phyloP scores from a whole-genome alignment of 1,139 yeast species.

The Kluyveromyces marxianus region DNA sequence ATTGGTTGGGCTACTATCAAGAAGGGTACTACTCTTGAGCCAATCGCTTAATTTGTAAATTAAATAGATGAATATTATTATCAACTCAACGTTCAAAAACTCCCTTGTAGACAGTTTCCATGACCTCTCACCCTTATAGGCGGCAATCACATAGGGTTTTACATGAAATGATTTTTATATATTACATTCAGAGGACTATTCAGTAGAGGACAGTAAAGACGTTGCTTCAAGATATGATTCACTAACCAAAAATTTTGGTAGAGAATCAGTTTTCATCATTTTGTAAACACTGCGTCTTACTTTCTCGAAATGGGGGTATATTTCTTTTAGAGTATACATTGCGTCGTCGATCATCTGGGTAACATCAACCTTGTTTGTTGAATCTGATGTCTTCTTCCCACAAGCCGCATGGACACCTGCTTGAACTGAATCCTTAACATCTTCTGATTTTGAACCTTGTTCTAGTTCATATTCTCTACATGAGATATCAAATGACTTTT shows the following conservation, averaged over 20 bases:
- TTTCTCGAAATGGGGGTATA: conserved; percentile 36
- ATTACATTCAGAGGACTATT: background rate
- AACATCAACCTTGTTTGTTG: background rate
- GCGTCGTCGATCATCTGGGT: conserved; percentile 14
- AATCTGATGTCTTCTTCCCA: background rate
- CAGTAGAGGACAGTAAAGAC: background rate
- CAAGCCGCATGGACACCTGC: background rate
- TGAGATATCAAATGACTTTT: background rate
- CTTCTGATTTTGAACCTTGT: too few relatives aligned
- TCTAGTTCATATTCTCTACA: background rate
- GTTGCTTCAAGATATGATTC: conserved; percentile 29
- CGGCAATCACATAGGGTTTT: too few relatives aligned
- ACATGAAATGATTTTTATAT: too few relatives aligned
- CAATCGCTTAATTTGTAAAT: conserved; percentile 35
- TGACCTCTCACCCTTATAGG: too few relatives aligned
- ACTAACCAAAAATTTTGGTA: conserved; percentile 57
- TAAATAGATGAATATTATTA: conserved; percentile 6
- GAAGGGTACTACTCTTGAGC: conserved; percentile 86
- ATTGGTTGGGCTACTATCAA: conserved; percentile 99
- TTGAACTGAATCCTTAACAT: too few relatives aligned
- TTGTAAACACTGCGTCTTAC: conserved; percentile 44
- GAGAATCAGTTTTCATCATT: conserved; percentile 67
- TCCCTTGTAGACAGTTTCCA: too few relatives aligned
- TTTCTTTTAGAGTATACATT: conserved; percentile 32
- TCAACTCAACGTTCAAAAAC: conserved; percentile 2